These are phyloP conservation scores for Pseudomassariella vexata DNA, from an alignment of 2,329 filamentous ascomycete genomes.

Conservation along the genomic window DNA sequence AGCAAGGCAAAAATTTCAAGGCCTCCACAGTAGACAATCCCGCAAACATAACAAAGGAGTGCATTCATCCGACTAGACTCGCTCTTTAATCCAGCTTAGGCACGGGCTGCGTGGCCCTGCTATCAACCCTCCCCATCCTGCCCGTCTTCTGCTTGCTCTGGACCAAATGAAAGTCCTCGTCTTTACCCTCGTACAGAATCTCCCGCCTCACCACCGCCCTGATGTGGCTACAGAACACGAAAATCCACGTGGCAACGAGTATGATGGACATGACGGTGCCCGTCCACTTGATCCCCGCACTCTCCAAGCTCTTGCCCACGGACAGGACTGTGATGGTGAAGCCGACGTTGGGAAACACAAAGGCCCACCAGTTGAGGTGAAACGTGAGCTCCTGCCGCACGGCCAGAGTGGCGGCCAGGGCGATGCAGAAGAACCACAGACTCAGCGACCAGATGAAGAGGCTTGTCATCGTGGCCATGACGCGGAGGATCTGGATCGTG, in stretches of 20 bases:
- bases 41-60: no score
- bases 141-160: no score
- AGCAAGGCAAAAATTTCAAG: no score
- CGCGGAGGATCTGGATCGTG: constrained; percentile 26
- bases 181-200: constrained; percentile 54
- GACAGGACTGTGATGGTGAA: constrained; percentile 55
- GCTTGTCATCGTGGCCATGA: constrained; percentile 32
- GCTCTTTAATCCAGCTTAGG: no score
- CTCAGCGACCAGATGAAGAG: constrained; percentile 42
- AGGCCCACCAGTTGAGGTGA: constrained; percentile 53
- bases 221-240: constrained; percentile 42
- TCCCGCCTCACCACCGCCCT: constrained; percentile 43
- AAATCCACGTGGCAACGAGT: constrained; percentile 49
- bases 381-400: constrained; percentile 25
- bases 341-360: constrained; percentile 62
- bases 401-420: constrained; percentile 20
- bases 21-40: no score
- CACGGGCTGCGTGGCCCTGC: no score
- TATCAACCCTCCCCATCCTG: no score
- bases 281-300: constrained; percentile 45
- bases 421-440: constrained; percentile 43
- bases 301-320: constrained; percentile 47
- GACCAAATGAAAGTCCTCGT: constrained; percentile 43
- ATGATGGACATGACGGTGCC: constrained; percentile 49
- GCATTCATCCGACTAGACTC: no score